A percentile compares a stretch with the other conserved stretches of the same genome.
These are phyloP conservation scores for Pseudocercospora fijiensis DNA, from an alignment of 2,329 filamentous ascomycete genomes.

Conservation along the genomic window DNA sequence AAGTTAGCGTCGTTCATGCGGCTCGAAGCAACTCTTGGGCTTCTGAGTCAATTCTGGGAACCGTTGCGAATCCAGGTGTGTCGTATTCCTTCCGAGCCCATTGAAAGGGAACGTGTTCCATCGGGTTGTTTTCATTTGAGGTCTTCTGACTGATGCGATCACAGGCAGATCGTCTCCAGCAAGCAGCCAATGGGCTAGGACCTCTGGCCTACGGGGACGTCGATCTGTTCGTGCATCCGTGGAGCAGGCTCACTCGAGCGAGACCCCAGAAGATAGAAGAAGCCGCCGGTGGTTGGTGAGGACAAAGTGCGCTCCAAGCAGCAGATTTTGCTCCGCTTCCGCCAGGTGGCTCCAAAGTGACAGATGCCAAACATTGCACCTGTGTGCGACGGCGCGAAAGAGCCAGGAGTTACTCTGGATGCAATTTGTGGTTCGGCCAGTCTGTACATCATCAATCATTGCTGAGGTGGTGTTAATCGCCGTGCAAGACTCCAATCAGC, in stretches of 20 bases:
- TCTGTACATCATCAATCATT: too few relatives aligned
- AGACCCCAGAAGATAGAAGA: neutral
- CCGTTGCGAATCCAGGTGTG: neutral
- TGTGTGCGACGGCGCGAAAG: too few relatives aligned
- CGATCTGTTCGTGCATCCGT: neutral
- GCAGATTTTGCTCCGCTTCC: neutral
- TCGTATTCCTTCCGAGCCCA: neutral
- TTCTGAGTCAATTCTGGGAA: neutral
- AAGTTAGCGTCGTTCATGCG: neutral
- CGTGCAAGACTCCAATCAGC: too few relatives aligned
- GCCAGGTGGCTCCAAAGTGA: neutral
- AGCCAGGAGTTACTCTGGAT: too few relatives aligned
- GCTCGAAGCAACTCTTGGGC: neutral
- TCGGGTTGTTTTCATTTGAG: neutral
- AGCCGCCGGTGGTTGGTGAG: neutral
- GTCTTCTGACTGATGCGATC: neutral
- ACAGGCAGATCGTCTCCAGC: neutral
- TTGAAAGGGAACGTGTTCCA: neutral
- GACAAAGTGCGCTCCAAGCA: neutral
- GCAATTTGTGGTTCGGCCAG: too few relatives aligned
- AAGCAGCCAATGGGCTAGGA: neutral
- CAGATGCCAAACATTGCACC: neutral
- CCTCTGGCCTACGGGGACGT: neutral
- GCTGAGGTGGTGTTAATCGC: too few relatives aligned
- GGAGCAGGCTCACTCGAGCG: neutral